Evolutionary conservation across 805 yeast species (phyloP).

Genomic region (Metschnikowia vanudenii): DNA sequence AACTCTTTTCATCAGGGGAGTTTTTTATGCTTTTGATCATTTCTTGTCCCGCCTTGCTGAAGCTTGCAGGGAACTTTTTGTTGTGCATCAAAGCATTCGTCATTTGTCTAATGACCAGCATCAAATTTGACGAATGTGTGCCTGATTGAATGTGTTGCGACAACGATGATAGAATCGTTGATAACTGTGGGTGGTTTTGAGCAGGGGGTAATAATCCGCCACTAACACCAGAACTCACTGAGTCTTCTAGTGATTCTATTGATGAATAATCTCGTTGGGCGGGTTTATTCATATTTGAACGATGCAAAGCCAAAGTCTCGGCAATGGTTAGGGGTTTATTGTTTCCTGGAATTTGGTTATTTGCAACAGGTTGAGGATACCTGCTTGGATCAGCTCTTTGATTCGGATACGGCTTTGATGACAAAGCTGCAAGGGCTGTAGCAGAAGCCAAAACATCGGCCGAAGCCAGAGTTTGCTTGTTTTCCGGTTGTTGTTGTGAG

Average conservation of each 20-base stretch:
- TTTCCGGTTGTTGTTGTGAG: too few relatives aligned
- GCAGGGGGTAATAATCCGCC: conserved; percentile 3
- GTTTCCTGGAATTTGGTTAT: background rate
- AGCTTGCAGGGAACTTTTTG: conserved; percentile 14
- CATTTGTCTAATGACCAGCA: conserved; percentile 41
- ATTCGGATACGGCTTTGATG: conserved; percentile 8
- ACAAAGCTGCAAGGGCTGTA: conserved; percentile 17
- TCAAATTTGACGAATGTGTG: conserved; percentile 23
- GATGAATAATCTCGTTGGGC: conserved; percentile 30
- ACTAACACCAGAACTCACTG: conserved; percentile 11
- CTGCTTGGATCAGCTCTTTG: background rate
- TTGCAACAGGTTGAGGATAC: background rate
- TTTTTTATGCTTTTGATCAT: conserved; percentile 16
- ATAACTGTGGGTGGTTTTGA: conserved; percentile 30
- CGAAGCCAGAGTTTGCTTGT: too few relatives aligned
- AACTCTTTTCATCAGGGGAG: conserved; percentile 21
- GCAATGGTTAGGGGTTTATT: conserved; percentile 51
- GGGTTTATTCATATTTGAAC: conserved; percentile 42
- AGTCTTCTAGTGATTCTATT: conserved; percentile 28
- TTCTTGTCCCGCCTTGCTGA: conserved; percentile 13
- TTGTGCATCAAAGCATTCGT: conserved; percentile 29
- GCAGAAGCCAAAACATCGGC: conserved; percentile 14
- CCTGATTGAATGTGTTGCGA: conserved; percentile 31
- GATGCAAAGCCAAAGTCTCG: conserved; percentile 55
- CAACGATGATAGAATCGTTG: conserved; percentile 32